Percentiles rank a stretch among this genome's conserved stretches.
phyloP scores from a whole-genome alignment of 257 asterid species.

The Henckelia pumila region DNA sequence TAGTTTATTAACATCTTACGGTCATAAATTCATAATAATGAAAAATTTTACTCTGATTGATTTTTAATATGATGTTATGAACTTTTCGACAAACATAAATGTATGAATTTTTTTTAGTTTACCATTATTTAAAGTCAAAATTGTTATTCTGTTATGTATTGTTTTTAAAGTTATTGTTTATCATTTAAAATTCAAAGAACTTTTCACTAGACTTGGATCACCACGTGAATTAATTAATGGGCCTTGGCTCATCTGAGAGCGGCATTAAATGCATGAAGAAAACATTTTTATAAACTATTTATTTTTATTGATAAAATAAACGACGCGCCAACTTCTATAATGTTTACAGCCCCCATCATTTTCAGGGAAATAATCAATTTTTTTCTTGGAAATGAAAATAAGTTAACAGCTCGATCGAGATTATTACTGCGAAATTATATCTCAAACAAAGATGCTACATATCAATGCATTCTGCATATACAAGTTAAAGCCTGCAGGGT shows the following conservation, averaged over 20 bases:
- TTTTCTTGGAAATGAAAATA: conserved; percentile 54
- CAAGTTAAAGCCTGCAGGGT: conserved; percentile 41
- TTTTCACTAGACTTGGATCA: not conserved
- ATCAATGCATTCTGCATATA: conserved; percentile 26
- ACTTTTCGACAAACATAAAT: too few relatives aligned
- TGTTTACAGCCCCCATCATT: conserved; percentile 22
- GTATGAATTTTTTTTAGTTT: too few relatives aligned
- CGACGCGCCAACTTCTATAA: conserved; percentile 20
- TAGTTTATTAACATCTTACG: too few relatives aligned
- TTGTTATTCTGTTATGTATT: too few relatives aligned
- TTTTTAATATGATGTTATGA: too few relatives aligned
- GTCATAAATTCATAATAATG: too few relatives aligned
- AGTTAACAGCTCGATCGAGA: conserved; percentile 31
- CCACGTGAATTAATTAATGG: not conserved
- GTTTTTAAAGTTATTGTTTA: too few relatives aligned
- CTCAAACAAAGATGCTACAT: conserved; percentile 12
- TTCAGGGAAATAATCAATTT: conserved; percentile 6
- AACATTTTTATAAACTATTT: too few relatives aligned
- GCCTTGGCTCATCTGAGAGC: not conserved
- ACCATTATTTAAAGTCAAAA: too few relatives aligned
- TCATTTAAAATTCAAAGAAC: too few relatives aligned
- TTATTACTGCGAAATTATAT: conserved; percentile 33
- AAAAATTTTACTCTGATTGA: too few relatives aligned
- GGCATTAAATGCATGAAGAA: too few relatives aligned
- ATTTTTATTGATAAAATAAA: not conserved